Percentiles rank a stretch among this genome's conserved stretches.
These are phyloP conservation scores for Saturnispora ahearnii DNA, from an alignment of 805 yeast species.

Conservation along the genomic window DNA sequence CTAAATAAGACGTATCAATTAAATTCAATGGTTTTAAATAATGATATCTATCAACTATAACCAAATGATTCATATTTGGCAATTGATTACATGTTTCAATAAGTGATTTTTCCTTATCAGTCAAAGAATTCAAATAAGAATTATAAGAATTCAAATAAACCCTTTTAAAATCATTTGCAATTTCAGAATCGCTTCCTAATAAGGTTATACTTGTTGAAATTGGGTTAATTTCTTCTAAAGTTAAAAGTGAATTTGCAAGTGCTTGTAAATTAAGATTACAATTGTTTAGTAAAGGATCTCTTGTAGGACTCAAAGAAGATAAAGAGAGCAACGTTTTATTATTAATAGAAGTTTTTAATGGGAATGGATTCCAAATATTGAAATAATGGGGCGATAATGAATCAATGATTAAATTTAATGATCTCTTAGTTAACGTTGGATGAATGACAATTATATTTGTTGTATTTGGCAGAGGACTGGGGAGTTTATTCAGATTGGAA, in stretches of 20 bases:
- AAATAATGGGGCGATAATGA: not conserved
- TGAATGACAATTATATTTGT: not conserved
- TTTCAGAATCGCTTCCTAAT: slow-evolving; percentile 36
- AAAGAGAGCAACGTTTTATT: not conserved
- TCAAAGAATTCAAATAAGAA: slow-evolving; percentile 23
- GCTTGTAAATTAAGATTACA: not conserved
- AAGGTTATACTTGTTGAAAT: not conserved
- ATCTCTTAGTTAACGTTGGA: not conserved
- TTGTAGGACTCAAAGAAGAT: not conserved
- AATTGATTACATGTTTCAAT: not conserved
- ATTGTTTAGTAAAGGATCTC: not conserved
- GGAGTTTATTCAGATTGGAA: not conserved
- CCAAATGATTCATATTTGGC: not conserved
- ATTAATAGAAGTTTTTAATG: not conserved
- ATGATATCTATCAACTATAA: not conserved
- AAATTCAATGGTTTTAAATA: not conserved
- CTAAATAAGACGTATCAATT: slow-evolving; percentile 1
- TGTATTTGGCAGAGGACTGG: not conserved
- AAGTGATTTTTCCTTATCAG: slow-evolving; percentile 26
- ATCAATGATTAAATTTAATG: not conserved
- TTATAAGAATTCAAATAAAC: slow-evolving; percentile 28
- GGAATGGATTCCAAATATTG: slow-evolving; percentile 2
- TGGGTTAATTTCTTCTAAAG: not conserved
- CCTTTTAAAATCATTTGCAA: slow-evolving; percentile 34
- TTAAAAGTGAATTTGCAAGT: not conserved